A percentile compares a stretch with the other conserved stretches of the same genome.
Conservation (phyloP, 371 early-diverging fungal genomes). For the Capniomyces stellatus region DNA sequence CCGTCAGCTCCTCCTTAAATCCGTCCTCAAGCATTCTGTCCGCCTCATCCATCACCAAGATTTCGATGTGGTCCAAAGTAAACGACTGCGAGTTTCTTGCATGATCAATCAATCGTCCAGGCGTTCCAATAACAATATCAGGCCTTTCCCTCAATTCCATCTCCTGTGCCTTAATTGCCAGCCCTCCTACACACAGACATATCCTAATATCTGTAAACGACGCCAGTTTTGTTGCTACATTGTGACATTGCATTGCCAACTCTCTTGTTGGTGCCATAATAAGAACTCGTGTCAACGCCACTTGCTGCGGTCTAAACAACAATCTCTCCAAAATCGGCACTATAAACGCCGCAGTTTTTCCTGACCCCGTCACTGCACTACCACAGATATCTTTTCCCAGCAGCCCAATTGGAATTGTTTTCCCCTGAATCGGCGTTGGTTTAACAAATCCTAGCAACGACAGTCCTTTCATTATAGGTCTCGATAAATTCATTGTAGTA, state of each 20-base stretch:
- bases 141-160: slow-evolving; percentile 76
- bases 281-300: slow-evolving; percentile 73
- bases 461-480: slow-evolving; percentile 87
- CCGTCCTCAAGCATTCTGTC: slow-evolving; percentile 99
- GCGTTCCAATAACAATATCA: slow-evolving; percentile 98
- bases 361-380: slow-evolving; percentile 98
- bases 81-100: slow-evolving; percentile 82
- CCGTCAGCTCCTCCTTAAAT: slow-evolving; percentile 91
- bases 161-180: slow-evolving; percentile 81
- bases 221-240: slow-evolving; percentile 71
- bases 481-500: slow-evolving; percentile 76
- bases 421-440: slow-evolving; percentile 95
- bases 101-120: slow-evolving; percentile 99
- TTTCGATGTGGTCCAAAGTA: slow-evolving; percentile 78
- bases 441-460: slow-evolving; percentile 71
- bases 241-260: slow-evolving; percentile 92
- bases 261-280: slow-evolving; percentile 99
- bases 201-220: slow-evolving; percentile 73
- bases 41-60: slow-evolving; percentile 99
- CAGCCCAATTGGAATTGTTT: slow-evolving; percentile 91
- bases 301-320: slow-evolving; percentile 64
- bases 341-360: slow-evolving; percentile 97
- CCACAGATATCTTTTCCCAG: slow-evolving; percentile 98
- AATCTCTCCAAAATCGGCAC: slow-evolving; percentile 95
- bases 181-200: slow-evolving; percentile 87